These are phyloP conservation scores for Hysterangium stoloniferum DNA, from an alignment of 768 basidiomycete genomes.

Conservation along the genomic window DNA sequence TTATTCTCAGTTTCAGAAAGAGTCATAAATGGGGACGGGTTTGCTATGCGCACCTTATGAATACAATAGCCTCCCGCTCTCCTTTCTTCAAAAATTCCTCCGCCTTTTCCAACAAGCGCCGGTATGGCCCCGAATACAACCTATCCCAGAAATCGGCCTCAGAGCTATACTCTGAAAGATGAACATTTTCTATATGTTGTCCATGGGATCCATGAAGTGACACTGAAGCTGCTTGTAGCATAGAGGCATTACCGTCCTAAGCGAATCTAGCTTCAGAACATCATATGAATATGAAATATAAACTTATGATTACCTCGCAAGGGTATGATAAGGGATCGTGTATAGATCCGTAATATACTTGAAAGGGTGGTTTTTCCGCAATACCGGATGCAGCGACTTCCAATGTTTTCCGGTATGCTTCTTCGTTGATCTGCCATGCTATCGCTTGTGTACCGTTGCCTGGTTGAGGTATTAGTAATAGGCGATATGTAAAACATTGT, in stretches of 20 bases:
- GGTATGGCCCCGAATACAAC: slow-evolving; percentile 63
- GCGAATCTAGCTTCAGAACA: too few relatives aligned
- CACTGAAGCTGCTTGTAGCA: slow-evolving; percentile 84
- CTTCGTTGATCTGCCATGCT: slow-evolving; percentile 86
- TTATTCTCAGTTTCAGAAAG: background rate
- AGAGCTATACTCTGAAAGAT: slow-evolving; percentile 64
- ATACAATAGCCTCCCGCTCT: slow-evolving; percentile 60
- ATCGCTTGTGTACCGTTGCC: slow-evolving; percentile 95
- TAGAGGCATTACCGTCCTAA: slow-evolving; percentile 70
- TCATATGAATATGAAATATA: background rate
- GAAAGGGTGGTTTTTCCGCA: slow-evolving; percentile 33
- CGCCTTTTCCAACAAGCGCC: slow-evolving; percentile 55
- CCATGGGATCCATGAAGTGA: slow-evolving; percentile 74
- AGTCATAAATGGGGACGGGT: background rate
- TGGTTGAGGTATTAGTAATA: slow-evolving; percentile 22
- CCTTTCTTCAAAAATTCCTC: slow-evolving; percentile 57
- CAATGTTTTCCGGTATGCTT: slow-evolving; percentile 63
- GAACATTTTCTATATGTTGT: slow-evolving; percentile 83
- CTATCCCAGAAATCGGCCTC: slow-evolving; percentile 69
- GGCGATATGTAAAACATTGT: background rate
- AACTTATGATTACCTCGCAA: slow-evolving; percentile 56
- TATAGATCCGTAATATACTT: slow-evolving; percentile 84
- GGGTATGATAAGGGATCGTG: slow-evolving; percentile 92
- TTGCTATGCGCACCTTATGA: slow-evolving; percentile 61
- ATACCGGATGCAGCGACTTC: slow-evolving; percentile 36